Base-by-base conservation (phyloP, 2,329 filamentous ascomycete genomes). In the Curvularia spicifera region DNA sequence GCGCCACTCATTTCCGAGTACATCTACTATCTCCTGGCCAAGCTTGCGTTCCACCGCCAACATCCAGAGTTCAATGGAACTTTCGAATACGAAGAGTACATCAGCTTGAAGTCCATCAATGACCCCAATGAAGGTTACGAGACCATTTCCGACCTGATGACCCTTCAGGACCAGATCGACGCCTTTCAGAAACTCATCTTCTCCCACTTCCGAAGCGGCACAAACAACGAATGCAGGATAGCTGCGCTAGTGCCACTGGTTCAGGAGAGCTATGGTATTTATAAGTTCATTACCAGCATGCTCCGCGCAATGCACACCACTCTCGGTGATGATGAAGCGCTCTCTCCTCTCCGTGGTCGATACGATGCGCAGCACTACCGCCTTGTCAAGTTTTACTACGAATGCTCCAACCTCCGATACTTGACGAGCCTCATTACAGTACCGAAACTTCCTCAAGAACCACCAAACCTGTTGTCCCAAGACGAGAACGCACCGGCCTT, bases 231-330 rank as follows among this genome's bases (percentile, higher is more conserved):
- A 78, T 98, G 94, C 78, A 87, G 94, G 61, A 99, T 99, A 71
- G 96, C 94, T 13, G 91, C 95, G 1, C 81, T 99, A 52, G 93
- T 98, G 22, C 92, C 93, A 2, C 82, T 99, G 43, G 95, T 99
- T 3, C 92, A 97, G 76, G 95, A 99, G 81, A 98, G 93, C 76
- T 99, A 98, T 78, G 95, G 95, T 47, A 98, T 99, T 68, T 99
- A 99, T 84, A 98, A 98, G 79, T 99, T 99, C 77, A 93, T 97
- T 65, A 99, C 95, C 0, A 99, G 95, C 89, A 99, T 99, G 95
- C 80, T 99, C 61, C 87, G 95, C 55, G 95, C 95, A 15, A 97
- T 99, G 93, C 94, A 99, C 76, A 94, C 91, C 2, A 93, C 92
- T 46, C 95, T 95, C 12, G 94, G 95, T 55, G 95, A 99, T 70